A percentile compares a stretch with the other conserved stretches of the same genome.
These are phyloP conservation scores for Camellia sinensis DNA, from an alignment of 148 eudicot genomes.

Conservation along the genomic window DNA sequence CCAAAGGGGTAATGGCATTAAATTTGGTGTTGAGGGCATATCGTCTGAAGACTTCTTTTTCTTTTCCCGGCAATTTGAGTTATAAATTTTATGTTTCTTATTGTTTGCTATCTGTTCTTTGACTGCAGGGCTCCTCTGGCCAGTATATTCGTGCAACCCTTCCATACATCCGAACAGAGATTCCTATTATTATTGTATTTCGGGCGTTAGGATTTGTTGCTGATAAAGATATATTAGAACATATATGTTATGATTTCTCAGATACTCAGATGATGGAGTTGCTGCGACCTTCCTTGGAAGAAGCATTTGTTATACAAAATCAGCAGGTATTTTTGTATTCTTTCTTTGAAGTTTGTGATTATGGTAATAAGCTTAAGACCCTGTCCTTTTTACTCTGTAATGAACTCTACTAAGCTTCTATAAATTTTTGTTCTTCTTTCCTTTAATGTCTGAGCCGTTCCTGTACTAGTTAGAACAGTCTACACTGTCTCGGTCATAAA, in stretches of 20 bases:
- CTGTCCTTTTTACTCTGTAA: neutral
- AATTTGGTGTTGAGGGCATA: neutral
- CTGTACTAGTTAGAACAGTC: too few species aligned
- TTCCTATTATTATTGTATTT: conserved; percentile 89
- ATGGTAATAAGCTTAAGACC: neutral
- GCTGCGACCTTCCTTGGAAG: conserved; percentile 94
- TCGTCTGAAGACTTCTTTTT: neutral
- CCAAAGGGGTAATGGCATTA: conserved; percentile 79
- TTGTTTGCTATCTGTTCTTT: neutral
- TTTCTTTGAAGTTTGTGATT: neutral
- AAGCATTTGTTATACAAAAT: conserved; percentile 98
- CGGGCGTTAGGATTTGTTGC: conserved; percentile 98
- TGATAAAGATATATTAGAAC: conserved; percentile 95
- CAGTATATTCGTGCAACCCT: conserved; percentile 95
- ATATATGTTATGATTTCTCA: conserved; percentile 88
- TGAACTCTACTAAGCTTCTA: neutral
- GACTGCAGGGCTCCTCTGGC: conserved; percentile 89
- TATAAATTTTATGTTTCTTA: neutral
- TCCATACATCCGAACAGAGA: conserved; percentile 88
- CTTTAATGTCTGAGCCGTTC: neutral
- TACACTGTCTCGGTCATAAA: neutral
- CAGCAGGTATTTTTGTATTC: conserved; percentile 45
- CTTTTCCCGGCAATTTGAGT: neutral
- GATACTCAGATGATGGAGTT: conserved; percentile 99
- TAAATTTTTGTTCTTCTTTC: neutral